Evolutionary conservation across 2,329 filamentous ascomycete genomes (phyloP).

Genomic region (Penicillium crustosum): DNA sequence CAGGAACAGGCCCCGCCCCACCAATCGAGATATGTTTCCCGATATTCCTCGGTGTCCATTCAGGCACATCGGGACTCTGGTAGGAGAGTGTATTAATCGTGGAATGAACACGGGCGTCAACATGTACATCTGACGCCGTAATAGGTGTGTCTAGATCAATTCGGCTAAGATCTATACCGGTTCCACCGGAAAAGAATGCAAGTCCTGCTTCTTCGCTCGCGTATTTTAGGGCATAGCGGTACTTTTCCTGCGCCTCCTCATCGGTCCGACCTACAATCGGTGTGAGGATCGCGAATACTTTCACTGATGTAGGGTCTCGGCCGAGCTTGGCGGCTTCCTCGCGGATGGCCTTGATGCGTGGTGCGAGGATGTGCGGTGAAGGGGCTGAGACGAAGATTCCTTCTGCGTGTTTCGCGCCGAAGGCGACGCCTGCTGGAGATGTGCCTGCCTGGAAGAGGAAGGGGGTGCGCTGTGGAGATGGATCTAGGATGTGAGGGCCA

Average conservation of each 20-base stretch:
- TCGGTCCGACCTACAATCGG: slow-evolving; percentile 2
- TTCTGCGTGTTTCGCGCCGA: slow-evolving; percentile 3
- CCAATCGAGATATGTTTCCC: slow-evolving; percentile 19
- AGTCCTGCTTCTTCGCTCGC: slow-evolving; percentile 1
- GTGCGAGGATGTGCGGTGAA: slow-evolving; percentile 18
- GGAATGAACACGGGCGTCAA: slow-evolving; percentile 9
- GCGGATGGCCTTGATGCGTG: neutral
- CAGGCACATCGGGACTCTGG: slow-evolving; percentile 7
- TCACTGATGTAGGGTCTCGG: neutral
- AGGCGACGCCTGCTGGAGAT: neutral
- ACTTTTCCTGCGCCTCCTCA: neutral
- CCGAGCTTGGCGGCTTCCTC: neutral
- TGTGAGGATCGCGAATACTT: neutral
- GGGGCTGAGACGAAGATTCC: slow-evolving; percentile 1
- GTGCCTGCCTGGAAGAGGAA: slow-evolving; percentile 43
- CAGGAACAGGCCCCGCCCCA: slow-evolving; percentile 15
- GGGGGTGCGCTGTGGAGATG: slow-evolving; percentile 41
- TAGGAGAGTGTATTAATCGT: slow-evolving; percentile 7
- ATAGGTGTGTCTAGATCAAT: neutral
- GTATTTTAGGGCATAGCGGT: neutral
- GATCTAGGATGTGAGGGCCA: slow-evolving; percentile 37
- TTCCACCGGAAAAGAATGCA: neutral
- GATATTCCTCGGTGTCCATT: slow-evolving; percentile 13
- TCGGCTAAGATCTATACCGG: neutral
- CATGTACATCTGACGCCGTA: slow-evolving; percentile 11